These are phyloP conservation scores for Trichoderma sp. DNA, from an alignment of 2,329 filamentous ascomycete genomes.

Conservation along the genomic window DNA sequence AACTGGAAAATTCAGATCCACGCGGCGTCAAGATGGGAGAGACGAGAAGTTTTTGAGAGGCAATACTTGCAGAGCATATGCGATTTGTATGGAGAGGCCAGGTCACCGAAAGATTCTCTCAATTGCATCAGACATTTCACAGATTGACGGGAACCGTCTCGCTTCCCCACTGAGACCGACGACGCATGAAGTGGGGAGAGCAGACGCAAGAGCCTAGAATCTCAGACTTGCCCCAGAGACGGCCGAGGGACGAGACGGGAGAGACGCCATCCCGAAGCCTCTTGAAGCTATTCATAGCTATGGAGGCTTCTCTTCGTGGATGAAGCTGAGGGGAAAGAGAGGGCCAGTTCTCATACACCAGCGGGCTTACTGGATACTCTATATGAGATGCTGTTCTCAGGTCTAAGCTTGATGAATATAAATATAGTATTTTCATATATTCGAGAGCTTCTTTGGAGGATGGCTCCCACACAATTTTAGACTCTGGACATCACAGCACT, in stretches of 20 bases:
- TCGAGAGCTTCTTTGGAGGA: no score
- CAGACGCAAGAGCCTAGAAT: background rate
- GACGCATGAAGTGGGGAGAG: constrained; percentile 3
- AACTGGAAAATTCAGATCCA: background rate
- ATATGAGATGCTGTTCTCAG: no score
- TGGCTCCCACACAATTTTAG: no score
- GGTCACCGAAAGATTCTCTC: constrained; percentile 22
- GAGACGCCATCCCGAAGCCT: constrained; percentile 6
- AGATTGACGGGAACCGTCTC: background rate
- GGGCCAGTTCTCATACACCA: no score
- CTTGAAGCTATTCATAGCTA: background rate
- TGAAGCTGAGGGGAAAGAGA: background rate
- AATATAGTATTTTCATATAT: no score
- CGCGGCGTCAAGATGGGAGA: no score
- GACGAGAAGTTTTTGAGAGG: background rate
- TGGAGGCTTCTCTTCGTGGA: background rate
- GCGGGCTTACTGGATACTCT: no score
- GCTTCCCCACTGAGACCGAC: background rate
- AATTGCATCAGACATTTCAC: background rate
- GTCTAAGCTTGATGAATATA: no score
- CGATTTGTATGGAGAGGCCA: background rate
- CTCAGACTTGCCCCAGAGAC: constrained; percentile 5
- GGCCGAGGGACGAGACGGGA: background rate
- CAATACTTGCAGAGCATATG: background rate
- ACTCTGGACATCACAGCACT: no score